phyloP scores from a whole-genome alignment of 805 yeast genomes.

The Kodamaea laetipori region DNA sequence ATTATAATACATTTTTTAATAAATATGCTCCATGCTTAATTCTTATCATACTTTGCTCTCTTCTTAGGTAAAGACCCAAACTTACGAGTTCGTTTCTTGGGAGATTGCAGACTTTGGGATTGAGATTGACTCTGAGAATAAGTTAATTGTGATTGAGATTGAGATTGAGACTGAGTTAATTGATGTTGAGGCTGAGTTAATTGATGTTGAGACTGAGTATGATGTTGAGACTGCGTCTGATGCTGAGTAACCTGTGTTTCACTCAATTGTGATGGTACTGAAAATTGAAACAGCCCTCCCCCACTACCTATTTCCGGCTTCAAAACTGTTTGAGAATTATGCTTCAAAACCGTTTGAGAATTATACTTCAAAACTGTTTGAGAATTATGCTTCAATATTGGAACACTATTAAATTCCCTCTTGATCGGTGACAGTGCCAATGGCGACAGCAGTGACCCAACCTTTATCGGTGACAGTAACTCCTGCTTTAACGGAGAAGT shows the following conservation, averaged over 20 bases:
- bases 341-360: no score
- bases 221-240: neutral
- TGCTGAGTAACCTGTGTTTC: neutral
- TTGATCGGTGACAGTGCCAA: slow-evolving; percentile 3
- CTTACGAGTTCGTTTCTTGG: slow-evolving; percentile 2
- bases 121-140: neutral
- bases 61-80: slow-evolving; percentile 11
- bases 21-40: no score
- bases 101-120: neutral
- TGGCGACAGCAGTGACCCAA: slow-evolving; percentile 3
- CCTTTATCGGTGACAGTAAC: slow-evolving; percentile 4
- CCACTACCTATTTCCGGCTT: no score
- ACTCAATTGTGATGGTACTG: neutral
- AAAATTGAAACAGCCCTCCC: neutral
- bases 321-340: no score
- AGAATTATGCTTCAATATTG: neutral
- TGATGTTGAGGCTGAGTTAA: neutral
- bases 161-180: no score
- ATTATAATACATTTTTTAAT: no score
- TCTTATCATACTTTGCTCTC: slow-evolving; percentile 6
- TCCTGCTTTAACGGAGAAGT: slow-evolving; percentile 7
- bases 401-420: neutral
- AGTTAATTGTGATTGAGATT: slow-evolving; percentile 1
- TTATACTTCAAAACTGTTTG: neutral
- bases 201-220: no score